Evolutionary conservation across 495 filamentous ascomycete genomes (phyloP), one percentile per base, ranked within the genome.

Genomic region (Podospora pseudocomata): DNA sequence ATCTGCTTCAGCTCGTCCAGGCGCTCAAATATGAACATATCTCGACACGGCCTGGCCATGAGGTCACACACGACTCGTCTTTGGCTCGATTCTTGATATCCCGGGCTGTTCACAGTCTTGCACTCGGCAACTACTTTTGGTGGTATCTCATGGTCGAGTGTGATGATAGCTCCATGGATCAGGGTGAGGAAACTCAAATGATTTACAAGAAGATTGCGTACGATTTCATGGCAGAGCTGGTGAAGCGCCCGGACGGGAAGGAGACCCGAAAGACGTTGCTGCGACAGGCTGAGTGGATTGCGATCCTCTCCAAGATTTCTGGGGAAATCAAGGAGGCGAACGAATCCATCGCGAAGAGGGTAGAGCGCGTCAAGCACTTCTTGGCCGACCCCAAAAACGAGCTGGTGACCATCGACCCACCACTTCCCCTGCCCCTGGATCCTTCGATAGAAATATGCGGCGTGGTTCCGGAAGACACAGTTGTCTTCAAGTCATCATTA

Each of bases 131-230:
- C 75, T 97, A 92, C 75, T 86, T 99, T 60, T 92, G 96, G 77
- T 99, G 95, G 95, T 99, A 98, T 76, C 83, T 99, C 1, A 97
- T 97, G 88, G 96, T 98, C 3, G 96, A 99, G 77, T 84, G 84
- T 62, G 94, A 97, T 73, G 93, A 97, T 72, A 85, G 88, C 64
- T 90, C 87, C 64, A 86, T 86, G 6, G 87, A 89, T 13, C 91
- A 92, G 67, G 78, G 85, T 2, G 84, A 86, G 20, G 87, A 88
- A 62, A 89, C 93, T 68, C 92, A 89, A 30, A 89, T 90, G 63
- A 86, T 99, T 23, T 98, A 97, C 76, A 88, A 89, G 11, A 93
- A 93, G 63, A 91, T 98, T 28, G 93, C 94, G 69, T 98, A 91
- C 72, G 93, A 98, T 75, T 98, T 98, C 80, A 97, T 98, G 91